Evolutionary conservation across 345 rosid species (phyloP), one percentile per base, ranked within the genome.

Genomic region (Cardamine occulta): DNA sequence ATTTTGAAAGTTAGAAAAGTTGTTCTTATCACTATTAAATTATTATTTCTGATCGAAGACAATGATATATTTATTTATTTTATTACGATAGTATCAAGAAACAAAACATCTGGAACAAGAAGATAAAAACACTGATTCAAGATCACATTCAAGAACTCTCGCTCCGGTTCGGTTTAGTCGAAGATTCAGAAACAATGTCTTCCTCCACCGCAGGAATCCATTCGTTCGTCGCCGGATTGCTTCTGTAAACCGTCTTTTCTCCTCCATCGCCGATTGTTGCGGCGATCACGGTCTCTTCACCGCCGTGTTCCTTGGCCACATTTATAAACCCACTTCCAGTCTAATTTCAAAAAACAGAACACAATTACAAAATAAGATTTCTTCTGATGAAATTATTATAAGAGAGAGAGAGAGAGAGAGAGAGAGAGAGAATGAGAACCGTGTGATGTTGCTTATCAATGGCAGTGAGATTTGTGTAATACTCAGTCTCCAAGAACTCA

Each of bases 141-240:
- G 35, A 40, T 63, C 21, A 18, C 60, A 67, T 57, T 69, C 63
- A 73, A 73, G 79, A 75, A 40, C 83, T 69, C 80, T 88, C 96
- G 57, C 91, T 90, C 58, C 89, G 82, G 66, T 73, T 86, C 7
- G 91, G 91, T 82, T 85, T 88, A 74, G 64, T 53, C 4, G 69
- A 78, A 21, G 76, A 84, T 45, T 79, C 69, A 11, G 76, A 82
- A 26, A 21, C 85, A 80, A 53, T 28, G 4, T 73, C 73, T 11
- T 83, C 75, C 42, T 79, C 86, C 45, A 49, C 56, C 19, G 35
- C 73, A 2, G 91, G 90, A 80, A 80, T 75, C 96, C 93, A 86
- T 55, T 90, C 93, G 53, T 88, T 90, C n/a, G 85, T 87, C 58
- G 91, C 91, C 15, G 93, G 93, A 45, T 90, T 90, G 79, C 93